Base-by-base conservation (phyloP, 2,329 filamentous ascomycete species). In the Cladobotryum mycophilum region DNA sequence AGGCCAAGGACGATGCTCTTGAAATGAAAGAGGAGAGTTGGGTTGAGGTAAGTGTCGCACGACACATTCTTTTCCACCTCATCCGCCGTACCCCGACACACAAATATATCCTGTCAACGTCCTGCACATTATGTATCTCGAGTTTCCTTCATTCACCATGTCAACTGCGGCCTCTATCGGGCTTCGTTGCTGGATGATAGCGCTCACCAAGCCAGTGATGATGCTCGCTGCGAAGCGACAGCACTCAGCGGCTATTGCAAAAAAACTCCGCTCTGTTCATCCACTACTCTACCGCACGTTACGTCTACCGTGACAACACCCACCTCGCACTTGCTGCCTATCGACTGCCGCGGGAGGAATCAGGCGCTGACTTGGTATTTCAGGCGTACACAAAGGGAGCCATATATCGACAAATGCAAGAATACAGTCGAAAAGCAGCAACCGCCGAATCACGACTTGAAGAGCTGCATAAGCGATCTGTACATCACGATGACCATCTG, bases 361-460 rank as follows among this genome's bases (percentile, higher is more conserved):
- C 46, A 47, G 44, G 48, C 48, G 48, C 51, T 53, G 51, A 53
- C 51, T 51, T 40, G 48, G 43, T 36, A 48, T 47, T 55, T 55
- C 59, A 71, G 68, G 57, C 64, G 48, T 71, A 70, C 54, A 71
- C 67, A 54, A 99, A 97, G 73, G 93, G 96, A 74, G 93, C 93
- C 57, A 96, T 99, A 67, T 86, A 88, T 63, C 89, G 95, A 52
- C 92, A 96, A 72, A 96, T 99, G 90, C 88, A 90, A 66, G 93
- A 97, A 71, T 96, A 95, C 71, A 96, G 95, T 72, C 85, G 93
- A 60, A 89, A 95, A 67, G 91, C 90, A 66, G 78, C 80, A 52
- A 87, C 86, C 38, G 75, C 95, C 55, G 91, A 97, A 72, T 76
- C 82, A 52, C 87, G 88, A 64, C 75, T 96, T 55, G 85, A 85